Conservation (phyloP, 148 eudicot genomes). For the Arctostaphylos glauca region DNA sequence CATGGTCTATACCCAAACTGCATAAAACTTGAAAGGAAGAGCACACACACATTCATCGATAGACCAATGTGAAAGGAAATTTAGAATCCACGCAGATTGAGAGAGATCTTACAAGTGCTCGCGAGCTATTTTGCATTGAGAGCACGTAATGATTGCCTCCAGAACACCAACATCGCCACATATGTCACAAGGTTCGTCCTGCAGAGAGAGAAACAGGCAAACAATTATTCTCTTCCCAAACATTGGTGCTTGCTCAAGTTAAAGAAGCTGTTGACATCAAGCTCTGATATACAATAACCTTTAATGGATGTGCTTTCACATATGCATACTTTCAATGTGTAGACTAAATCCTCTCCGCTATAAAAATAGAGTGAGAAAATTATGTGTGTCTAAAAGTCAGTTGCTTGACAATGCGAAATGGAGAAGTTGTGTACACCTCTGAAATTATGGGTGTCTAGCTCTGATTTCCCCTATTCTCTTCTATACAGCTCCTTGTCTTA, state of each 20-base stretch:
- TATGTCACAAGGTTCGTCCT: constrained; percentile 35
- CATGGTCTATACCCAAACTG: not conserved
- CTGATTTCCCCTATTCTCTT: not conserved
- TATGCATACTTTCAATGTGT: too few species aligned
- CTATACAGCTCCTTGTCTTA: not conserved
- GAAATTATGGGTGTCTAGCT: not conserved
- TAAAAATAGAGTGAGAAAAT: not conserved
- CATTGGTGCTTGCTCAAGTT: not conserved
- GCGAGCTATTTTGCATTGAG: constrained; percentile 25
- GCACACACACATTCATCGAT: not conserved
- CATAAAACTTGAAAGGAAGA: not conserved
- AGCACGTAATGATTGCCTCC: constrained; percentile 21
- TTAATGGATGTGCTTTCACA: not conserved
- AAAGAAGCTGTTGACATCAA: not conserved
- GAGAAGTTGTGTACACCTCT: not conserved
- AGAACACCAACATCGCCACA: constrained; percentile 37
- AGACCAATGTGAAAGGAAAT: not conserved
- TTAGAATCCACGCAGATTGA: constrained; percentile 10
- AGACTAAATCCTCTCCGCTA: not conserved
- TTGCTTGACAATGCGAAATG: not conserved
- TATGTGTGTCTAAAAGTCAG: not conserved
- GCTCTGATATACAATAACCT: not conserved
- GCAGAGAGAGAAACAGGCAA: constrained; percentile 8
- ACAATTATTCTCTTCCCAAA: constrained; percentile 5
- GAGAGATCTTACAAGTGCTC: constrained; percentile 35